Percentiles rank a stretch among this genome's conserved stretches.
Evolutionary conservation across 768 basidiomycete genomes (phyloP).

Genomic region (Heimioporus sp.): DNA sequence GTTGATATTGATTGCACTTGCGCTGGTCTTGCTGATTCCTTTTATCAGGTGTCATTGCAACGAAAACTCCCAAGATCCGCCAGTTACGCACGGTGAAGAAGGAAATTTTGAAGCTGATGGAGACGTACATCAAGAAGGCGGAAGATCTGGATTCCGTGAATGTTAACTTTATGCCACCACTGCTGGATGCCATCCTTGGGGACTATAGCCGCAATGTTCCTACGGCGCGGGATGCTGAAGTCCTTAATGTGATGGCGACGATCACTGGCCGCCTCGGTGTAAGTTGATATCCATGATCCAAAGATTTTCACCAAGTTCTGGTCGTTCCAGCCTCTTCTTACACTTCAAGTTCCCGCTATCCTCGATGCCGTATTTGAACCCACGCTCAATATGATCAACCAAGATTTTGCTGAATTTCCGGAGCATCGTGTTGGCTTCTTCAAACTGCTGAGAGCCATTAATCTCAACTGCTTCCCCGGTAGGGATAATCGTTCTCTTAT

Average conservation of each 20-base stretch:
- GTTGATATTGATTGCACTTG: background rate
- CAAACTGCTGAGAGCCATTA: slow-evolving; percentile 90
- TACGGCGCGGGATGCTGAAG: slow-evolving; percentile 92
- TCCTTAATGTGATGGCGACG: slow-evolving; percentile 95
- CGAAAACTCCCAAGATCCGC: slow-evolving; percentile 95
- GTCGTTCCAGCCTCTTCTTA: slow-evolving; percentile 65
- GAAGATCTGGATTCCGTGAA: slow-evolving; percentile 96
- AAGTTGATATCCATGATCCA: slow-evolving; percentile 31
- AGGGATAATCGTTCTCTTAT: slow-evolving; percentile 18
- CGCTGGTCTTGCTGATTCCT: slow-evolving; percentile 1
- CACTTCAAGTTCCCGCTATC: slow-evolving; percentile 91
- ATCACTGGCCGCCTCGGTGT: slow-evolving; percentile 89
- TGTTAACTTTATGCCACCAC: slow-evolving; percentile 86
- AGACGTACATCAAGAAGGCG: slow-evolving; percentile 96
- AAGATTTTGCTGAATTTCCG: slow-evolving; percentile 98
- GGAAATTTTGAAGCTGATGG: slow-evolving; percentile 95
- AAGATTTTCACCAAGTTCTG: slow-evolving; percentile 5
- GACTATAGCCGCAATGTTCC: slow-evolving; percentile 96
- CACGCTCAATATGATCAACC: slow-evolving; percentile 97
- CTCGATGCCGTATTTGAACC: slow-evolving; percentile 97
- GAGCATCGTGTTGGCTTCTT: slow-evolving; percentile 98
- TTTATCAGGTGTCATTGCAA: slow-evolving; percentile 75
- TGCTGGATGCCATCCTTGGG: slow-evolving; percentile 95
- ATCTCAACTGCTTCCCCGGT: slow-evolving; percentile 95
- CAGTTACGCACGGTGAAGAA: slow-evolving; percentile 96